phyloP scores from a whole-genome alignment of 164 flowering plant genomes.

The Dillenia suffruticosa region DNA sequence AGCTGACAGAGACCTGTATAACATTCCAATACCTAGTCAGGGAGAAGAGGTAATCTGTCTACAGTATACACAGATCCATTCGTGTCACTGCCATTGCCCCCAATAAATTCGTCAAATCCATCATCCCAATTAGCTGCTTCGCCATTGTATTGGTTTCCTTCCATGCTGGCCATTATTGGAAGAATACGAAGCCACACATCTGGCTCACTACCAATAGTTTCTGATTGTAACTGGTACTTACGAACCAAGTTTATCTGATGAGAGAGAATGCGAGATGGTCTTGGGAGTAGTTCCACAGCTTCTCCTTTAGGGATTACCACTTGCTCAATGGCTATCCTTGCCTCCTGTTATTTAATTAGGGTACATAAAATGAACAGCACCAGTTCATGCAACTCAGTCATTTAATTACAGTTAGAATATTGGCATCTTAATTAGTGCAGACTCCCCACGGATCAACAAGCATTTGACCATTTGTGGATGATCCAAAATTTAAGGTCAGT shows the following conservation, averaged over 20 bases:
- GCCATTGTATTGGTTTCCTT: slow-evolving; percentile 7
- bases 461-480: no score
- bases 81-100: slow-evolving; percentile 15
- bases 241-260: slow-evolving; percentile 63
- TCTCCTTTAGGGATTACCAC: slow-evolving; percentile 75
- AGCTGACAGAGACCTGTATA: background rate
- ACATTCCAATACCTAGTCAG: slow-evolving; percentile 34
- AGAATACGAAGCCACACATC: slow-evolving; percentile 47
- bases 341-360: no score
- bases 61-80: slow-evolving; percentile 43
- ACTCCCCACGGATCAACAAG: no score
- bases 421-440: no score
- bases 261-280: slow-evolving; percentile 55
- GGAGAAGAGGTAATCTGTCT: slow-evolving; percentile 70
- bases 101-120: slow-evolving; percentile 18
- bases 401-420: no score
- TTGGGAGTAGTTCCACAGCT: slow-evolving; percentile 77
- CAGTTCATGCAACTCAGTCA: no score
- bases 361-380: background rate
- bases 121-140: slow-evolving; percentile 17
- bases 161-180: slow-evolving; percentile 31
- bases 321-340: slow-evolving; percentile 78
- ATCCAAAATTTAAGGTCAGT: no score
- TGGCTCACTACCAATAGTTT: slow-evolving; percentile 46
- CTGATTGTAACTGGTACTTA: slow-evolving; percentile 53